These are phyloP conservation scores for Fusarium pseudonygamai DNA, from an alignment of 2,329 filamentous ascomycete genomes.

Conservation along the genomic window DNA sequence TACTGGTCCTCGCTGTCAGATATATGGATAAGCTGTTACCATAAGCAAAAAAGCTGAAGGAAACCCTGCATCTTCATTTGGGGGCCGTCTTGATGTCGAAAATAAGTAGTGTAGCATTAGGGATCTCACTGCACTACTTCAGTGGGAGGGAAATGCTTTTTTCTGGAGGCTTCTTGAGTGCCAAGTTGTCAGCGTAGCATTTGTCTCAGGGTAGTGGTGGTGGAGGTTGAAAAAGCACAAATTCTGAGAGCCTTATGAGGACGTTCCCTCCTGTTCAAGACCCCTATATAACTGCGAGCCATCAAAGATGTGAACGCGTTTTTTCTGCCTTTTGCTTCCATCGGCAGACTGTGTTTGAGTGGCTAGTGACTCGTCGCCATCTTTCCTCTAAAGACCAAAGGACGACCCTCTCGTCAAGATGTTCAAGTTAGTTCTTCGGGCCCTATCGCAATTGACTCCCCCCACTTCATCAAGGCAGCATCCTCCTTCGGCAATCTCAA, in stretches of 20 bases:
- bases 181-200: background rate
- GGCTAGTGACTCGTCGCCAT: accelerated
- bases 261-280: background rate
- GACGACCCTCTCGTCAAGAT: background rate
- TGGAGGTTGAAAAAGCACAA: background rate
- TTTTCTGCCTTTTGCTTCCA: accelerated
- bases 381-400: accelerated
- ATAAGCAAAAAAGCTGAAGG: constrained; percentile 1
- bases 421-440: background rate
- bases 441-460: background rate
- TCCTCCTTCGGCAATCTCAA: background rate
- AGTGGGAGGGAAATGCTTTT: background rate
- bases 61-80: background rate
- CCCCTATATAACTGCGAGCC: background rate
- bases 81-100: background rate
- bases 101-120: background rate
- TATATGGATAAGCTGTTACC: background rate
- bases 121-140: background rate
- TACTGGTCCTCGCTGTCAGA: background rate
- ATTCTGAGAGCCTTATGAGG: background rate
- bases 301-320: accelerated
- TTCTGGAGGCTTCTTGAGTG: background rate
- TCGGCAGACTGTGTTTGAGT: accelerated
- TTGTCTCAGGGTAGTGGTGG: background rate
- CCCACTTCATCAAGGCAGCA: background rate